Base-by-base conservation (phyloP, 2,329 filamentous ascomycete species). In the Apiospora pterosperma region DNA sequence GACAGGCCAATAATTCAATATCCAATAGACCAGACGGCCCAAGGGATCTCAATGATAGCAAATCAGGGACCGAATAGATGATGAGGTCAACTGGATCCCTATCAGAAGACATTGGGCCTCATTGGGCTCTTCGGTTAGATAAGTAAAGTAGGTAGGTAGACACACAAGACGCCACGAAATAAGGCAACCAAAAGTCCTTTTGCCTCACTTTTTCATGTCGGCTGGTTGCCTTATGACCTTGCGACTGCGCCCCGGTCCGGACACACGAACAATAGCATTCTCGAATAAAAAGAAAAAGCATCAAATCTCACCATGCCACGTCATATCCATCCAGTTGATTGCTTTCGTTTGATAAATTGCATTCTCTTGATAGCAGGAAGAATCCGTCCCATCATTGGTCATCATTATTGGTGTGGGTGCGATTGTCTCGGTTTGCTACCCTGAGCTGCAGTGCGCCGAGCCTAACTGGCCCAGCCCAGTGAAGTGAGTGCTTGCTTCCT, bases 161-260 rank as follows among this genome's bases (percentile, higher is more conserved):
- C 28, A 55, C 25, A 34, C 48, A 8, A 55, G 48, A 55, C 48
- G 28, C 48, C 58, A 60, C 58, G 58, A 39, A 23, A 39, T n/a
- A 60, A 60, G 58, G 58, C 58, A 60, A 60, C 58, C 58, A 60
- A 60, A 60, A 16, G n/a, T n/a, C 16, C 14, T 25, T 31, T 28
- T 55, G 48, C 48, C 48, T 55, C 48, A 34, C 48, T 55, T 55
- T 42, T 52, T 34, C 16, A 8, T 14, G 12, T 55, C n/a, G n/a
- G 58, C 58, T 39, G 58, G 58, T 60, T 60, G 58, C 58, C 58
- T 55, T 55, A n/a, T 21, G 48, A 55, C 48, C 21, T 14, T n/a
- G 48, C 16, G 48, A 34, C 48, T 55, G 48, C 48, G 48, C 48
- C 48, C 48, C 28, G 48, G 48, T 34, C 6, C 28, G 25, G 28